phyloP scores from a whole-genome alignment of 345 rosid genomes.

The Arabidopsis suecica region DNA sequence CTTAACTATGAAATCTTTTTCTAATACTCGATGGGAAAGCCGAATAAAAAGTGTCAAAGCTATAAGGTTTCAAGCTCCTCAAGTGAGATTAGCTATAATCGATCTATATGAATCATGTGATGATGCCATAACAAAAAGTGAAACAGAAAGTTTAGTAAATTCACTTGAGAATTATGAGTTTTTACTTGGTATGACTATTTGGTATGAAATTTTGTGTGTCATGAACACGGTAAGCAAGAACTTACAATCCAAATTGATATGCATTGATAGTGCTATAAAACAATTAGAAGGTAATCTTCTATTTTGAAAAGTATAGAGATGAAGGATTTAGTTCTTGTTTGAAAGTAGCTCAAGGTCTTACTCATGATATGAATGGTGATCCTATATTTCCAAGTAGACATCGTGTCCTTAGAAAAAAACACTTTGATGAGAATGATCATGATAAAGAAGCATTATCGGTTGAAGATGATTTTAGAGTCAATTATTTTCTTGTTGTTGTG shows the following conservation, averaged over 20 bases:
- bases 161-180: neutral
- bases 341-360: neutral
- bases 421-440: neutral
- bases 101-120: neutral
- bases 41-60: neutral
- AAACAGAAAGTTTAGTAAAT: neutral
- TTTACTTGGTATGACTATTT: neutral
- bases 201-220: conserved; percentile 4
- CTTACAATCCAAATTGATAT: too few species aligned
- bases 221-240: neutral
- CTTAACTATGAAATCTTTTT: neutral
- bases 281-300: neutral
- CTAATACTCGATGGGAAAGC: neutral
- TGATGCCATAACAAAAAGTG: neutral
- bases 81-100: neutral
- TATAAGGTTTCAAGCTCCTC: neutral
- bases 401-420: neutral
- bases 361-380: neutral
- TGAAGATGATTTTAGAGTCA: neutral
- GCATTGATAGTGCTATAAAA: neutral
- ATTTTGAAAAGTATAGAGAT: neutral
- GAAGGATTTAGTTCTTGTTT: neutral
- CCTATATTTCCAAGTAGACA: neutral
- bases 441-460: neutral
- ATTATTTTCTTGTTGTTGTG: neutral